phyloP scores from a whole-genome alignment of 2,329 filamentous ascomycete genomes.

The Cladosporium austrohemisphaericum region DNA sequence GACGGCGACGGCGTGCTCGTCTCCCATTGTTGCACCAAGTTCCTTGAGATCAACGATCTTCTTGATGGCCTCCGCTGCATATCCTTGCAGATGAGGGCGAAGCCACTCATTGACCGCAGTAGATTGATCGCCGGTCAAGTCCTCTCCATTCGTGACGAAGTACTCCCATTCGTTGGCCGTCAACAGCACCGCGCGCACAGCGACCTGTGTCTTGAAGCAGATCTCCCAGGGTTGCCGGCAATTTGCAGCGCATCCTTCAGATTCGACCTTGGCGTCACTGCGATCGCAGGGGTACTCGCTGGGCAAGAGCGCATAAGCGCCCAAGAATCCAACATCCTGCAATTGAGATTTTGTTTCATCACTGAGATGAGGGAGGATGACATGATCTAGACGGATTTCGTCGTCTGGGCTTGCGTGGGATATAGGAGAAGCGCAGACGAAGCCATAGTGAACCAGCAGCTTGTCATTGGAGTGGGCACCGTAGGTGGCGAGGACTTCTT shows the following conservation, averaged over 20 bases:
- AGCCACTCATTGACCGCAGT: conserved; percentile 25
- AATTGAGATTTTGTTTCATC: conserved; percentile 33
- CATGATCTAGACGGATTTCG: conserved; percentile 39
- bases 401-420: conserved; percentile 35
- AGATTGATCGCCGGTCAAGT: conserved; percentile 29
- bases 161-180: conserved; percentile 38
- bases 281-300: conserved; percentile 19
- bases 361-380: conserved; percentile 38
- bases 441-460: conserved; percentile 64
- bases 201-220: conserved; percentile 46
- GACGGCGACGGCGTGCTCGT: conserved; percentile 16
- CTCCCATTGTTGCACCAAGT: conserved; percentile 13
- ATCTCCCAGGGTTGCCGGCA: conserved; percentile 24
- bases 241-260: neutral
- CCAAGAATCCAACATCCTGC: conserved; percentile 43
- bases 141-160: conserved; percentile 34
- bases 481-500: conserved; percentile 68
- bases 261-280: neutral
- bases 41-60: conserved; percentile 17
- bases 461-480: conserved; percentile 70
- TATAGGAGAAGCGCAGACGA: conserved; percentile 32
- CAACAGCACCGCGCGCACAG: conserved; percentile 35
- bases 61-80: conserved; percentile 19
- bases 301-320: conserved; percentile 32
- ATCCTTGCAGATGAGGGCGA: conserved; percentile 20